Percentiles rank a stretch among this genome's conserved stretches.
Conservation (phyloP, 192 early-diverging fungal species). For the Podila verticillata region DNA sequence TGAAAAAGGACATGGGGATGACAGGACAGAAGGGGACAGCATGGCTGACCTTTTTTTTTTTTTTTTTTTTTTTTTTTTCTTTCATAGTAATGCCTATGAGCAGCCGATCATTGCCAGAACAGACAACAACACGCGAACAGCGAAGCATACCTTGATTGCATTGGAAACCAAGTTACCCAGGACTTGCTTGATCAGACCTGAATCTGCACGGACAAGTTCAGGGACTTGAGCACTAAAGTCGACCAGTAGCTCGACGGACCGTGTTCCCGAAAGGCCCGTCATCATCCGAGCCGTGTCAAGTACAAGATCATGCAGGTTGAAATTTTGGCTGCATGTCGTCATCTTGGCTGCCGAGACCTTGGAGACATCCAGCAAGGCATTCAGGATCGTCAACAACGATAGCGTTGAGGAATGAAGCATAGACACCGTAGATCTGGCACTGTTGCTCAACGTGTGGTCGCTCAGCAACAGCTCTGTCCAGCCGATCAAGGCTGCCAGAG, state of each 20-base stretch:
- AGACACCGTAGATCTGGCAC: slow-evolving; percentile 45
- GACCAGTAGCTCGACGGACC: slow-evolving; percentile 44
- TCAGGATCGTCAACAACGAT: slow-evolving; percentile 41
- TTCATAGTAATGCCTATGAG: no score
- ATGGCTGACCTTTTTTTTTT: no score
- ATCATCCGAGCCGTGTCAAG: slow-evolving; percentile 48
- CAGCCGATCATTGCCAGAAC: no score
- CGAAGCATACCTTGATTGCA: slow-evolving; percentile 46
- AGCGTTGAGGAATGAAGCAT: slow-evolving; percentile 49
- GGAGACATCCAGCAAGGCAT: slow-evolving; percentile 47
- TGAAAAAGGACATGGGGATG: no score
- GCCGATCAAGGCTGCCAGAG: slow-evolving; percentile 45
- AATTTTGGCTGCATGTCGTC: slow-evolving; percentile 48
- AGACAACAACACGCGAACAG: neutral
- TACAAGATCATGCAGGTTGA: slow-evolving; percentile 49
- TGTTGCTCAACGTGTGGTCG: slow-evolving; percentile 39
- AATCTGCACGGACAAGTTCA: slow-evolving; percentile 46
- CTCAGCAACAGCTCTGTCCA: slow-evolving; percentile 51
- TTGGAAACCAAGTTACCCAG: slow-evolving; percentile 48
- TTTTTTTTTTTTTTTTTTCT: no score
- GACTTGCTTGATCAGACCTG: slow-evolving; percentile 46
- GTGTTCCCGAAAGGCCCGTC: slow-evolving; percentile 49
- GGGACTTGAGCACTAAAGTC: slow-evolving; percentile 50
- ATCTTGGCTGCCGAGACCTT: slow-evolving; percentile 51
- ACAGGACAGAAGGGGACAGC: no score